Conservation (phyloP, 192 early-diverging fungal species). For the Mortierella hygrophila region DNA sequence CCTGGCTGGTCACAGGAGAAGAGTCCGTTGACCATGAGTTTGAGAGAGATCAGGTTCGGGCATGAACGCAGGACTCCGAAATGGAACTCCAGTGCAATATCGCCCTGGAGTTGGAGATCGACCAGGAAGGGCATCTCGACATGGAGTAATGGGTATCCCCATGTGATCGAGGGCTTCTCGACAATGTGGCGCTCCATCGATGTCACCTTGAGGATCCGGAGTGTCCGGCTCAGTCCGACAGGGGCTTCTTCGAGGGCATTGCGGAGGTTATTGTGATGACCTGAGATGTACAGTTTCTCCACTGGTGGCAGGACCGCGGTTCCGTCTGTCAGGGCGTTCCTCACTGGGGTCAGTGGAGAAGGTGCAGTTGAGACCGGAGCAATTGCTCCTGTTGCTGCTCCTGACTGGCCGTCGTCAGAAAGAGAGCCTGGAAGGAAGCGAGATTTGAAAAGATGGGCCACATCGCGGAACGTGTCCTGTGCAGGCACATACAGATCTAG, state of each 20-base stretch:
- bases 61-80: slow-evolving; percentile 23
- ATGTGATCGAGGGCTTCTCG: slow-evolving; percentile 15
- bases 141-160: slow-evolving; percentile 15
- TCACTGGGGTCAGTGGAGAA: neutral
- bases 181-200: slow-evolving; percentile 21
- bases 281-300: slow-evolving; percentile 41
- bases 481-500: slow-evolving; percentile 36
- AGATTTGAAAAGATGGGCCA: slow-evolving; percentile 15
- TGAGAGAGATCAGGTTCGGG: slow-evolving; percentile 25
- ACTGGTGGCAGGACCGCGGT: slow-evolving; percentile 19
- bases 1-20: slow-evolving; percentile 28
- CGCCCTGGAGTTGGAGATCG: slow-evolving; percentile 41
- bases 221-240: slow-evolving; percentile 13
- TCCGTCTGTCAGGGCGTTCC: neutral
- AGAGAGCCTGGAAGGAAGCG: neutral
- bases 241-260: slow-evolving; percentile 35
- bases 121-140: slow-evolving; percentile 30
- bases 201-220: slow-evolving; percentile 38
- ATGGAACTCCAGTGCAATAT: slow-evolving; percentile 45
- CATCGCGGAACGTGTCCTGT: slow-evolving; percentile 16
- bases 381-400: neutral
- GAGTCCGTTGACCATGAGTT: slow-evolving; percentile 37
- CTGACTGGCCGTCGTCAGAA: neutral
- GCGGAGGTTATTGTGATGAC: slow-evolving; percentile 16
- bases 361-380: neutral